Conservation (phyloP, 306 rosid species). For the Trifolium dubium region DNA sequence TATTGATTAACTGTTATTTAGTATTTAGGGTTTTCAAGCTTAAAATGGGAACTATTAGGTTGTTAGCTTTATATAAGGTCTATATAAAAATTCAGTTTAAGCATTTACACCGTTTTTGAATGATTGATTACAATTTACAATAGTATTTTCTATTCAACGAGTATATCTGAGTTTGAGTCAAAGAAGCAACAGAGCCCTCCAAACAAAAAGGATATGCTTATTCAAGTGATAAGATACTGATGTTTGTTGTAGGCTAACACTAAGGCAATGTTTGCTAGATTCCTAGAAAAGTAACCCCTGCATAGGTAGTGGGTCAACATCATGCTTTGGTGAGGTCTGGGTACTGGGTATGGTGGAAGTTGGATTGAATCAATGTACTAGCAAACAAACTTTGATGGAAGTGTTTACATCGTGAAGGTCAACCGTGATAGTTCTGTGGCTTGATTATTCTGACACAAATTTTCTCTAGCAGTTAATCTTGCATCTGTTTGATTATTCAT, state of each 20-base stretch:
- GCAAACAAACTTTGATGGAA: neutral
- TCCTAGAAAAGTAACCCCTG: neutral
- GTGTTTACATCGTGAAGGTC: neutral
- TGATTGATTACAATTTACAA: neutral
- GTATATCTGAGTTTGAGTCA: neutral
- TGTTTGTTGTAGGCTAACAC: constrained; percentile 1
- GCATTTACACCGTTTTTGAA: neutral
- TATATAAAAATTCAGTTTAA: neutral
- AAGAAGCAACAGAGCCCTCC: neutral
- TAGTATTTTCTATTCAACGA: neutral
- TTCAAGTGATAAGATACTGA: neutral
- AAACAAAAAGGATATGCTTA: neutral
- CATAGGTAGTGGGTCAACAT: neutral
- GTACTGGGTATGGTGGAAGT: neutral
- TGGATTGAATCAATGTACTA: neutral
- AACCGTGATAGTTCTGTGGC: neutral
- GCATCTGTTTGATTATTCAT: constrained; percentile 1
- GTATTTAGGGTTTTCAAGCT: constrained; percentile 3
- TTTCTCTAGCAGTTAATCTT: neutral
- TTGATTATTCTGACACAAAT: neutral
- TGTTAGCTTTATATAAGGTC: constrained; percentile 5
- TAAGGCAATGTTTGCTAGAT: neutral
- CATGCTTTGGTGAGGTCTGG: neutral
- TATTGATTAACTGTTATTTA: constrained; percentile 10
- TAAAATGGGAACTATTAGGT: constrained; percentile 13